phyloP scores from a whole-genome alignment of 2,329 filamentous ascomycete species.

The Fonsecaea pedrosoi region DNA sequence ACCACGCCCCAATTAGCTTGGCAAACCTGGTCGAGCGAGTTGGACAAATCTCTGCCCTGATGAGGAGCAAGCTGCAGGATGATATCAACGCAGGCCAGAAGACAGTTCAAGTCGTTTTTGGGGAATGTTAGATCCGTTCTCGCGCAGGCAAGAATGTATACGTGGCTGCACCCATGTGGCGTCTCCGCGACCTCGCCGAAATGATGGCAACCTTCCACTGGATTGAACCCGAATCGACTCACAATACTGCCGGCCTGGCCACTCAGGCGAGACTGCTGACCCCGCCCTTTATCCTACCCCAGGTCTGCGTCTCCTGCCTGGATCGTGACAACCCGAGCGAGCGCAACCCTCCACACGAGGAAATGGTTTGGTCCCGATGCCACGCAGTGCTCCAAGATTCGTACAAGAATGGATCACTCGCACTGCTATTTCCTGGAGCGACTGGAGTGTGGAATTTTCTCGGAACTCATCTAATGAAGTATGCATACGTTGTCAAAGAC shows the following conservation, averaged over 20 bases:
- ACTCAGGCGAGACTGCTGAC: slow-evolving; percentile 18
- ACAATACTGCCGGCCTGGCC: slow-evolving; percentile 10
- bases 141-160: slow-evolving; percentile 5
- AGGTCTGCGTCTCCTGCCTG: slow-evolving; percentile 9
- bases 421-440: slow-evolving; percentile 6
- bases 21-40: slow-evolving; percentile 10
- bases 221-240: slow-evolving; percentile 27
- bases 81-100: slow-evolving; percentile 18
- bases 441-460: slow-evolving; percentile 15
- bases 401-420: slow-evolving; percentile 13
- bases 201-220: slow-evolving; percentile 29
- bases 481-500: slow-evolving; percentile 19
- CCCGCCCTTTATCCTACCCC: slow-evolving; percentile 20
- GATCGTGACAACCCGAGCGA: background rate
- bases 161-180: slow-evolving; percentile 26
- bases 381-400: slow-evolving; percentile 13
- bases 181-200: slow-evolving; percentile 21
- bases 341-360: background rate
- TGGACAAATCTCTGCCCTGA: background rate
- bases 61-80: slow-evolving; percentile 13
- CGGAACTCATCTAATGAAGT: slow-evolving; percentile 3
- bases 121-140: slow-evolving; percentile 32
- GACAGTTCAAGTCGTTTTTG: slow-evolving; percentile 24
- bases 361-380: slow-evolving; percentile 15
- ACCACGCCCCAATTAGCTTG: slow-evolving; percentile 18